phyloP scores from a whole-genome alignment of 208 protist genomes.

The Herpetomonas samuelpessoai region DNA sequence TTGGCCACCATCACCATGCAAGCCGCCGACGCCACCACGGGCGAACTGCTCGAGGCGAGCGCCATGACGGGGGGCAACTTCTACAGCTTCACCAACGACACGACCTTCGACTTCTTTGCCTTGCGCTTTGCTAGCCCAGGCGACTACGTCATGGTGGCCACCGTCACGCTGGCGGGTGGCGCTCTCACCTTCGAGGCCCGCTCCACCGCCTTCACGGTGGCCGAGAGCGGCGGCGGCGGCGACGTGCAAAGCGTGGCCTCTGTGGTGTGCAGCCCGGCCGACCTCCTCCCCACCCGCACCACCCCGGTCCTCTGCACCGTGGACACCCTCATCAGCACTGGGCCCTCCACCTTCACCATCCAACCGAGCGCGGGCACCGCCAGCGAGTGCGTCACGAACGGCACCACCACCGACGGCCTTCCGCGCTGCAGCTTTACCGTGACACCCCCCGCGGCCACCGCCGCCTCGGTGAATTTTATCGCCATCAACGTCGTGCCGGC shows the following conservation, averaged over 20 bases:
- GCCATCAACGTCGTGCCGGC: slow-evolving; percentile 32
- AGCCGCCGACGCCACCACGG: slow-evolving; percentile 37
- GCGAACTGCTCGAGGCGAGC: slow-evolving; percentile 17
- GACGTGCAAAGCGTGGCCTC: slow-evolving; percentile 19
- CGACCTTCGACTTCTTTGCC: slow-evolving; percentile 57
- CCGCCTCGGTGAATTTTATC: slow-evolving; percentile 44
- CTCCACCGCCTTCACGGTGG: slow-evolving; percentile 45
- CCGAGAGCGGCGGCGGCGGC: slow-evolving; percentile 7
- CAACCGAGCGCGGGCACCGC: slow-evolving; percentile 47
- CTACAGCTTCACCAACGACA: slow-evolving; percentile 36
- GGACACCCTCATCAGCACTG: not conserved
- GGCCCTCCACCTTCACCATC: slow-evolving; percentile 37
- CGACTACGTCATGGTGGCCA: slow-evolving; percentile 55
- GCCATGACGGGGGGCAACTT: slow-evolving; percentile 33
- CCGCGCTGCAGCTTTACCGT: slow-evolving; percentile 63
- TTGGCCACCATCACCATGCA: slow-evolving; percentile 42
- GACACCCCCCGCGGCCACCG: slow-evolving; percentile 26
- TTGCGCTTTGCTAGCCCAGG: slow-evolving; percentile 45
- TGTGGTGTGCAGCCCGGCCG: slow-evolving; percentile 50
- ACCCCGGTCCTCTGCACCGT: slow-evolving; percentile 10
- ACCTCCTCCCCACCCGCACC: slow-evolving; percentile 28
- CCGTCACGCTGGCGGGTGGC: slow-evolving; percentile 50
- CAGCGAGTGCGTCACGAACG: slow-evolving; percentile 24
- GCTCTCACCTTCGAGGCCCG: slow-evolving; percentile 22
- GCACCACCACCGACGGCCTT: slow-evolving; percentile 20